A percentile compares a stretch with the other conserved stretches of the same genome.
These are phyloP conservation scores for Acacia crassicarpa DNA, from an alignment of 306 rosid species.

Conservation along the genomic window DNA sequence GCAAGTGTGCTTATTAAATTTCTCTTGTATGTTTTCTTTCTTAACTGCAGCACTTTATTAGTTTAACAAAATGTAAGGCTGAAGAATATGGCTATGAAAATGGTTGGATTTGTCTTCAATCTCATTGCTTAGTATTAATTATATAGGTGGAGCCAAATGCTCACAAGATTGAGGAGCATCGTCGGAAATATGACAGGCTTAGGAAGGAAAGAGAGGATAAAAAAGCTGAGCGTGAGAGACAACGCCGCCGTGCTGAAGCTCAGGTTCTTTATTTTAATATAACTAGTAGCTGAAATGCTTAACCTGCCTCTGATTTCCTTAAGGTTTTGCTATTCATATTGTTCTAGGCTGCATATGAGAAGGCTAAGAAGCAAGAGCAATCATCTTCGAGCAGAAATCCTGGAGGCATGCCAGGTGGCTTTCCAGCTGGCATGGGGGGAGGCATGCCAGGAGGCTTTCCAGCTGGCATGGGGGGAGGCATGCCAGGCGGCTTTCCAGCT, in stretches of 20 bases:
- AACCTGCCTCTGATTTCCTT: not conserved
- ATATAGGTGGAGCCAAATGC: slow-evolving; percentile 87
- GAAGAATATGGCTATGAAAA: not conserved
- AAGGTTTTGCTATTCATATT: slow-evolving; percentile 26
- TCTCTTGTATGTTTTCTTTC: not conserved
- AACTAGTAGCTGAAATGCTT: not conserved
- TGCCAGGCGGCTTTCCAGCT: slow-evolving; percentile 13
- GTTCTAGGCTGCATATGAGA: slow-evolving; percentile 83
- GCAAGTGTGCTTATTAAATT: not conserved
- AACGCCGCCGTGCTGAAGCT: slow-evolving; percentile 79
- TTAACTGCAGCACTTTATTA: not conserved
- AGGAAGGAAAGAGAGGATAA: slow-evolving; percentile 79
- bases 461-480: slow-evolving; percentile 32
- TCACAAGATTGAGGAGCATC: slow-evolving; percentile 88
- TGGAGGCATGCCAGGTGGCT: slow-evolving; percentile 65
- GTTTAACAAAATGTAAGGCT: not conserved
- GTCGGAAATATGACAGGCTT: slow-evolving; percentile 86
- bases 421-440: slow-evolving; percentile 50
- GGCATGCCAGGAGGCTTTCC: slow-evolving; percentile 64
- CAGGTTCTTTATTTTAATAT: slow-evolving; percentile 52
- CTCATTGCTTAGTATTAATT: slow-evolving; percentile 29
- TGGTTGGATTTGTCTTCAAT: slow-evolving; percentile 19
- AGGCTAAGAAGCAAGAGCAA: slow-evolving; percentile 78
- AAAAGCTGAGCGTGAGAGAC: slow-evolving; percentile 63
- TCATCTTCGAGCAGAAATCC: slow-evolving; percentile 73